A percentile compares a stretch with the other conserved stretches of the same genome.
Conservation (phyloP, 352 stramenopile genomes). For the Globisporangium barbulae region DNA sequence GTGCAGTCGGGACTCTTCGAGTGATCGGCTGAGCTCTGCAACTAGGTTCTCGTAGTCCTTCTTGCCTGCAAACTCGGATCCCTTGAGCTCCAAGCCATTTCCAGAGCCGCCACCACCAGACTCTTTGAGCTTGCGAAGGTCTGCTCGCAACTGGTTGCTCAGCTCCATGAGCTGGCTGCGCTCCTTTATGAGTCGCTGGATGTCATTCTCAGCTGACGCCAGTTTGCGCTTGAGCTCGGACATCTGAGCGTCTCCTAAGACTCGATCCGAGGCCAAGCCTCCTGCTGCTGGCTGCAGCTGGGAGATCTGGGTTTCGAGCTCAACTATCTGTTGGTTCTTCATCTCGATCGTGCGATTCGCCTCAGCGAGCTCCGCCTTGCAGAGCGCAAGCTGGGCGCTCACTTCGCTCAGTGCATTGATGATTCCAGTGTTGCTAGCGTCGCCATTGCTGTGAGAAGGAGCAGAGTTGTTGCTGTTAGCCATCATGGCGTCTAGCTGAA, state of each 20-base stretch:
- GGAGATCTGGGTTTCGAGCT: constrained; percentile 36
- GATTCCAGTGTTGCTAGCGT: background rate
- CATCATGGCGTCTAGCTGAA: constrained; percentile 15
- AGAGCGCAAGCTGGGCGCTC: constrained; percentile 31
- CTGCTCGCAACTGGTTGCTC: constrained; percentile 70
- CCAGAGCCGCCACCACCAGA: background rate
- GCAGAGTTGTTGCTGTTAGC: background rate
- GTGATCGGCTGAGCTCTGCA: constrained; percentile 58
- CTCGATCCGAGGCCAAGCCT: constrained; percentile 5
- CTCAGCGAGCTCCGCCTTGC: constrained; percentile 40
- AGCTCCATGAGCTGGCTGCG: constrained; percentile 76
- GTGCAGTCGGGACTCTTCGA: constrained; percentile 62
- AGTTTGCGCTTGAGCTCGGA: constrained; percentile 44
- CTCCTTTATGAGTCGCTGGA: constrained; percentile 62
- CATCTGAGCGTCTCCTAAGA: constrained; percentile 31
- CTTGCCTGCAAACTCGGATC: constrained; percentile 50
- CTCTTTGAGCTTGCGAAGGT: constrained; percentile 48
- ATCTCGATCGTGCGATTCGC: constrained; percentile 36
- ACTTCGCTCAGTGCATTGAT: constrained; percentile 9
- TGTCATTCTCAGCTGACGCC: constrained; percentile 41
- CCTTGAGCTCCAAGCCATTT: background rate
- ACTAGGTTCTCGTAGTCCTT: constrained; percentile 75
- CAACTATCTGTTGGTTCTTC: constrained; percentile 40
- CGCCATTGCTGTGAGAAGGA: background rate
- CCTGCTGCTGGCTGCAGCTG: constrained; percentile 15